phyloP scores from a whole-genome alignment of 164 flowering plant genomes.

The Nymphaea thermarum region DNA sequence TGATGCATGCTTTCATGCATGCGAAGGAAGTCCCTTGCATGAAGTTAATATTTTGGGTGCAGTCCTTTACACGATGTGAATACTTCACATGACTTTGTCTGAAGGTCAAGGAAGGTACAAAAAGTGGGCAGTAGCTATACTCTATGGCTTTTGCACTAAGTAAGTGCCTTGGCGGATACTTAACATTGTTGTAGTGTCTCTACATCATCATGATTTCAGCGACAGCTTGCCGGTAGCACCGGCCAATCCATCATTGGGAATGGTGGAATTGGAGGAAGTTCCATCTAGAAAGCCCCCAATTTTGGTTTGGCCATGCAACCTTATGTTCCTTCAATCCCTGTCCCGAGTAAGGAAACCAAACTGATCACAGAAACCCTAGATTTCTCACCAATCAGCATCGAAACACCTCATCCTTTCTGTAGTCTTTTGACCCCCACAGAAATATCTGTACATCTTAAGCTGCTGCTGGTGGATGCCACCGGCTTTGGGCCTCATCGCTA shows the following conservation, averaged over 20 bases:
- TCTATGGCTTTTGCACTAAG: too few species aligned
- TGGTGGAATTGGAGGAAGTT: not conserved
- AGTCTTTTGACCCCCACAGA: too few species aligned
- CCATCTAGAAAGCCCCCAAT: not conserved
- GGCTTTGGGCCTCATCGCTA: not conserved
- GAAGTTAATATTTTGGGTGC: too few species aligned
- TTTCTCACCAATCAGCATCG: not conserved
- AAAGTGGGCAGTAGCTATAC: too few species aligned
- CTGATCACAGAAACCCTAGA: not conserved
- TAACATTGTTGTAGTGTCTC: too few species aligned
- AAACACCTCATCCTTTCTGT: not conserved
- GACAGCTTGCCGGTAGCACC: not conserved
- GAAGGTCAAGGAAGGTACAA: too few species aligned
- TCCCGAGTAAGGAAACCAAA: slow-evolving; percentile 55
- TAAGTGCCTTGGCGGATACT: too few species aligned
- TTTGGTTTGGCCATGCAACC: slow-evolving; percentile 68
- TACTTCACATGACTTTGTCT: too few species aligned
- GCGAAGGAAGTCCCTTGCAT: too few species aligned
- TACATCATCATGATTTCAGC: not conserved
- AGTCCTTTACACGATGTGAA: too few species aligned
- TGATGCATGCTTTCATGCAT: too few species aligned
- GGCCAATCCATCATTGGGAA: not conserved
- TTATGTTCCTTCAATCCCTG: slow-evolving; percentile 37
- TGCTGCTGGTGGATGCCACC: not conserved
- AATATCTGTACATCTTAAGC: not conserved